These are phyloP conservation scores for Fusarium domesticum DNA, from an alignment of 2,329 filamentous ascomycete species.

Conservation along the genomic window DNA sequence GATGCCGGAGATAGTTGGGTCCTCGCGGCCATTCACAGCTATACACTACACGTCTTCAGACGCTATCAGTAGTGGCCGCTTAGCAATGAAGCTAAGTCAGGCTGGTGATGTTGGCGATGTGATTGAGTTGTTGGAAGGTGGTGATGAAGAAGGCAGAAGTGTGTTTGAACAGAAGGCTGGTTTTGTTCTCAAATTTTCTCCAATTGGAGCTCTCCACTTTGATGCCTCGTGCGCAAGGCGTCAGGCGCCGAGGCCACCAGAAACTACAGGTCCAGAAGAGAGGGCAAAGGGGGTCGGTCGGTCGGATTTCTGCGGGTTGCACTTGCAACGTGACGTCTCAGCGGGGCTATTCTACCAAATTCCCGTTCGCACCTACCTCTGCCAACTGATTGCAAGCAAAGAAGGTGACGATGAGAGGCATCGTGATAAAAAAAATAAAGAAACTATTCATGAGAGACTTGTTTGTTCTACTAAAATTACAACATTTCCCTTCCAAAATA, in stretches of 20 bases:
- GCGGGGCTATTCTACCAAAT: not conserved
- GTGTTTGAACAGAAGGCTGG: slow-evolving; percentile 6
- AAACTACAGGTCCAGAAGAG: not conserved
- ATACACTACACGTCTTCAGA: slow-evolving; percentile 16
- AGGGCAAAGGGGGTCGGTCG: not conserved
- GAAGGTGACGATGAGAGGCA: too few relatives aligned
- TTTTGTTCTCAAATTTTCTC: slow-evolving; percentile 23
- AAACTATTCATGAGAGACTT: too few relatives aligned
- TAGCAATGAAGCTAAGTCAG: slow-evolving; percentile 16
- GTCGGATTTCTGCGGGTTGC: too few relatives aligned
- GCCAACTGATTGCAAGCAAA: too few relatives aligned
- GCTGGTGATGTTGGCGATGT: slow-evolving; percentile 10
- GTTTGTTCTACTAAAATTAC: too few relatives aligned
- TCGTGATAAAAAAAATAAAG: too few relatives aligned
- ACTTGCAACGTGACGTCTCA: not conserved
- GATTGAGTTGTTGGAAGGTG: slow-evolving; percentile 10
- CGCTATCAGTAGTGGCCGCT: slow-evolving; percentile 20
- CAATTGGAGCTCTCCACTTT: slow-evolving; percentile 30
- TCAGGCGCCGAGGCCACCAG: slow-evolving; percentile 4
- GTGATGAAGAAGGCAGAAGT: slow-evolving; percentile 18
- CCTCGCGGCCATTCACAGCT: slow-evolving; percentile 29
- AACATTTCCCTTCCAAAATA: too few relatives aligned
- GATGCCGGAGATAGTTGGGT: slow-evolving; percentile 22
- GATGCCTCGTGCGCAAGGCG: slow-evolving; percentile 33
- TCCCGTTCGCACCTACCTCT: too few relatives aligned